These are phyloP conservation scores for grape (Vitis vinifera) DNA, from an alignment of 164 flowering plant genomes.

Conservation along the genomic window DNA sequence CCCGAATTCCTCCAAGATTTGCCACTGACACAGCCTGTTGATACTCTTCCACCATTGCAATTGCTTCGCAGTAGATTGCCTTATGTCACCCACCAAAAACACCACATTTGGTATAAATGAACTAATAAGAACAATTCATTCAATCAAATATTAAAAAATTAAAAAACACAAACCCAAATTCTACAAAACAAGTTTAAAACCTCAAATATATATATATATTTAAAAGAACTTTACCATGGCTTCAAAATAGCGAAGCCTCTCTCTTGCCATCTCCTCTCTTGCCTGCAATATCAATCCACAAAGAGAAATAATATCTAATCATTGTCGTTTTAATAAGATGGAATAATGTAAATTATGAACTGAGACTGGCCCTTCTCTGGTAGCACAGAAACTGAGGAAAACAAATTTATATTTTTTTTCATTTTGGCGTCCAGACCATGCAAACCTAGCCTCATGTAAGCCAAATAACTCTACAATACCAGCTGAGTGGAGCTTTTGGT, in stretches of 20 bases:
- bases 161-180: background rate
- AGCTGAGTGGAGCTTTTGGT: too few relatives aligned
- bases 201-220: background rate
- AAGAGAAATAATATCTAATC: too few relatives aligned
- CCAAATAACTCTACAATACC: too few relatives aligned
- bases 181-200: background rate
- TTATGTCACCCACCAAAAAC: slow-evolving; percentile 16
- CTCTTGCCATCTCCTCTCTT: slow-evolving; percentile 90
- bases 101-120: too few relatives aligned
- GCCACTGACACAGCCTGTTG: slow-evolving; percentile 73
- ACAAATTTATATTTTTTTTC: too few relatives aligned
- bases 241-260: slow-evolving; percentile 90
- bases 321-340: too few relatives aligned
- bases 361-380: too few relatives aligned
- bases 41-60: slow-evolving; percentile 88
- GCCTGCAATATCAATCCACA: slow-evolving; percentile 53
- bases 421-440: too few relatives aligned
- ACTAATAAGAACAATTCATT: too few relatives aligned
- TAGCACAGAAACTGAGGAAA: too few relatives aligned
- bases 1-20: slow-evolving; percentile 67
- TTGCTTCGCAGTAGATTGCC: slow-evolving; percentile 85
- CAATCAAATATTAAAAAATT: background rate
- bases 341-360: too few relatives aligned
- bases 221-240: slow-evolving; percentile 53
- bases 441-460: too few relatives aligned